Conservation (phyloP, 495 filamentous ascomycete genomes). For the Aspergillus saccharolyticus region DNA sequence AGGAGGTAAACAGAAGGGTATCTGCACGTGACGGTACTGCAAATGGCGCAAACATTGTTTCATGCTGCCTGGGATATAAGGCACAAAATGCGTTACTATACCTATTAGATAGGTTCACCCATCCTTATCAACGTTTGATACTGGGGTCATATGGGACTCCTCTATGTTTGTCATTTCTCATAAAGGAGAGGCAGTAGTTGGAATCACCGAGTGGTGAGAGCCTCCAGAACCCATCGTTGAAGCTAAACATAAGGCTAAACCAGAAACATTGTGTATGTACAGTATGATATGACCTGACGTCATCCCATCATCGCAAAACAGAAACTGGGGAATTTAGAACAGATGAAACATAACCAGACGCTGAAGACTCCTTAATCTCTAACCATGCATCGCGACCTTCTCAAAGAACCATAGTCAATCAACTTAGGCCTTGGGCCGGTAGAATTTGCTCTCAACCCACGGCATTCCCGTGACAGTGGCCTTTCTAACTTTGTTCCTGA, state of each 20-base stretch:
- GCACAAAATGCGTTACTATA: neutral
- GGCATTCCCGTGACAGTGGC: conserved; percentile 89
- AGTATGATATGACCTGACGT: neutral
- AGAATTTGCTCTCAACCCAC: conserved; percentile 81
- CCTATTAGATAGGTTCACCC: neutral
- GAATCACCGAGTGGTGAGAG: neutral
- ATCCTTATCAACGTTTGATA: too few species aligned
- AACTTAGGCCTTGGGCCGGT: conserved; percentile 21
- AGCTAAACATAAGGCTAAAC: neutral
- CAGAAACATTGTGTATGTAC: neutral
- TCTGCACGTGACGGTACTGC: neutral
- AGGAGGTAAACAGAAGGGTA: neutral
- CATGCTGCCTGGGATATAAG: neutral
- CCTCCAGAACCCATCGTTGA: neutral
- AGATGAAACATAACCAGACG: neutral
- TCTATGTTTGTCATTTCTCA: too few species aligned
- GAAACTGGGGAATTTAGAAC: neutral
- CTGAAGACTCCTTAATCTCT: neutral
- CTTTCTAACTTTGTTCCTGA: conserved; percentile 75
- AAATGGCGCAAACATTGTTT: neutral
- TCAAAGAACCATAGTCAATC: neutral
- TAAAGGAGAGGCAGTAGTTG: neutral
- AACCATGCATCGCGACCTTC: neutral
- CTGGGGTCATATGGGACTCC: too few species aligned
- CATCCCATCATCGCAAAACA: neutral